Evolutionary conservation across 2,329 filamentous ascomycete species (phyloP), one percentile per base, ranked within the genome.

Genomic region (Aureobasidium sp.): DNA sequence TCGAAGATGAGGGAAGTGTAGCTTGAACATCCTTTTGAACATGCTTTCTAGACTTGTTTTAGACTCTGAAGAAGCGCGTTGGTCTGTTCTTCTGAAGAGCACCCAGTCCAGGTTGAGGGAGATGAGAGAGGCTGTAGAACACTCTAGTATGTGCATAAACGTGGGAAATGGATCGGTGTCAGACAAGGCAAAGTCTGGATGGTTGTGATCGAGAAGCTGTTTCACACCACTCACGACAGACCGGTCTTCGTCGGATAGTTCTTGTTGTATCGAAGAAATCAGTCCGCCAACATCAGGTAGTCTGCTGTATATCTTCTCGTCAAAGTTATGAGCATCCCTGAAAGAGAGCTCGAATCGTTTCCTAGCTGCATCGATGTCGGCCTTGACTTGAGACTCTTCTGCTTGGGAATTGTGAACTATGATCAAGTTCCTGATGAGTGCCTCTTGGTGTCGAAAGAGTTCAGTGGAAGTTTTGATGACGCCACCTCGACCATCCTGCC

Each of bases 1-100:
- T 32, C 74, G 68, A 9, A 80, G 65, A 55, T 75, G 69, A 7
- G 78, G 77, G 61, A 79, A 78, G 1, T 73, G 71, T 39, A 76
- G 67, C 7, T 55, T 58, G 59, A 69, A 72, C 25, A 76, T 62
- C 10, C 41, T 34, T 10, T 63, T 49, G 66, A 67, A 70, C 3
- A 62, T 44, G 1, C 29, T 39, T 16, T 65, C 59, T 5, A 62
- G 48, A n/a, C 48, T 49, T 37, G 34, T 6, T 49, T 39, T 44
- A n/a, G 55, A 37, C 50, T 57, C 47, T 32, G 47, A 37, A 30
- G 36, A 50, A 45, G 34, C 29, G 49, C 41, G 25, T 50, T 58
- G 36, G 42, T 59, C 41, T 58, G 60, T 21, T 47, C 55, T 50
- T 39, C 55, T 41, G 39, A 63, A 67, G 15, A 71, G 60, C 11